These are phyloP conservation scores for Rugosomyces carneus DNA, from an alignment of 1,284 basidiomycete genomes.

Conservation along the genomic window DNA sequence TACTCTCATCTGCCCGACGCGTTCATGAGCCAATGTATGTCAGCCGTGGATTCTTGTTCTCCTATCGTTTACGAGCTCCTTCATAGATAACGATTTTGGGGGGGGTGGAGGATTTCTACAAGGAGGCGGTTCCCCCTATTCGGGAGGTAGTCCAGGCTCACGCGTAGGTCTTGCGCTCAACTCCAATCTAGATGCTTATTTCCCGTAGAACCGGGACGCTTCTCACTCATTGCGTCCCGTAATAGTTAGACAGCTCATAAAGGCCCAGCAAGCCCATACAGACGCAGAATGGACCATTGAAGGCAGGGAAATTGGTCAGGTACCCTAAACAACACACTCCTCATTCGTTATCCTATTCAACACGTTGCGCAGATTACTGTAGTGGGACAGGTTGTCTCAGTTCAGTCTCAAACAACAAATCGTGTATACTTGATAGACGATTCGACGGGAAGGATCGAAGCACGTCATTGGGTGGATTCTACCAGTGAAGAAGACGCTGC, in stretches of 20 bases:
- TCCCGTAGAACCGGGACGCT: slow-evolving; percentile 31
- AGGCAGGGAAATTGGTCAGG: slow-evolving; percentile 76
- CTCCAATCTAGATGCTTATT: neutral
- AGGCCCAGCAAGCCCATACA: slow-evolving; percentile 76
- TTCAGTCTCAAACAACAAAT: slow-evolving; percentile 76
- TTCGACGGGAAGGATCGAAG: slow-evolving; percentile 85
- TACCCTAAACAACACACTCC: slow-evolving; percentile 27
- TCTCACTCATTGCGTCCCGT: slow-evolving; percentile 78
- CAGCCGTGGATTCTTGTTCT: neutral
- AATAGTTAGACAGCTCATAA: slow-evolving; percentile 75
- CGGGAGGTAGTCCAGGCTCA: slow-evolving; percentile 33
- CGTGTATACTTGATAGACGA: slow-evolving; percentile 82
- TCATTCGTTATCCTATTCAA: slow-evolving; percentile 6
- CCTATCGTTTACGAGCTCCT: neutral
- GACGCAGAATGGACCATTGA: slow-evolving; percentile 90
- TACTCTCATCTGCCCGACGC: neutral
- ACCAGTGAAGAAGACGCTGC: slow-evolving; percentile 39
- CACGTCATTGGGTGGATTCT: slow-evolving; percentile 83
- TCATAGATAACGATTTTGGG: slow-evolving; percentile 25
- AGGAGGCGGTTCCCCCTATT: slow-evolving; percentile 34
- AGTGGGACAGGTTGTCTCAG: slow-evolving; percentile 76
- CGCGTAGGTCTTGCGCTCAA: slow-evolving; percentile 21
- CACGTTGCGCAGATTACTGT: slow-evolving; percentile 49
- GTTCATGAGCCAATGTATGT: slow-evolving; percentile 31
- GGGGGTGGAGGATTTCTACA: slow-evolving; percentile 35